Evolutionary conservation across 2,329 filamentous ascomycete genomes (phyloP), one percentile per base, ranked within the genome.

Genomic region (Leptographium lundbergii): DNA sequence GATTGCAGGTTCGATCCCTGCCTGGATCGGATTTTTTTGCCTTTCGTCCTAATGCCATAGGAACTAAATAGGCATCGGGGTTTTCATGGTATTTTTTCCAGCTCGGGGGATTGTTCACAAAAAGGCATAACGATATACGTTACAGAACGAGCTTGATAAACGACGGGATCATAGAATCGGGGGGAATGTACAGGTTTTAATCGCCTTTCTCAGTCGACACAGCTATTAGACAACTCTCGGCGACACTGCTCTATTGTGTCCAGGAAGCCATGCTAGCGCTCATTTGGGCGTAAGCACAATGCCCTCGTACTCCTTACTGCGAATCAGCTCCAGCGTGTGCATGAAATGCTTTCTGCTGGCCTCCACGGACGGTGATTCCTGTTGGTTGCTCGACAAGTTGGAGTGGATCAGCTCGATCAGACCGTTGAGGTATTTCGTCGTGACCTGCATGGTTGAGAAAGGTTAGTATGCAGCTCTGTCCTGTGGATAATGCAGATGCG

Each of bases 391-490:
- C 64, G 87, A 86, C 36, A 99, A 80, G 69, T 99, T 99, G 25
- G 91, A 96, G 73, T 99, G 91, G 68, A 99, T 97, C 63, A 99
- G 83, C 74, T 99, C 94, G 69, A 99, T 97, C 56, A 99, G 83
- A 4, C 94, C 94, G 69, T 99, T 99, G 63, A 99, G 81, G 71
- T 97, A 99, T 74, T 97, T 97, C 3, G 88, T 96, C 6, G 94
- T 99, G 47, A 99, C 80, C 80, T 83, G 60, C 62, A 45, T 55
- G 13, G 17, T 9, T 6, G 42, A 19, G 7, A 42, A 2, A 45
- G 13, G 45, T 39, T 39, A 53, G 48, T 14, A 17, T 13, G 36
- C 36, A 39, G 36, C 36, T 17, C 14, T 17, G 36, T 6, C 14
- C 9, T 4, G 10, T 36, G 34, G 34, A 13, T 29, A 36, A 36